A percentile compares a stretch with the other conserved stretches of the same genome.
These are phyloP conservation scores for Paramecium octaurelia DNA, from an alignment of 73 alveolate genomes.

Conservation along the genomic window DNA sequence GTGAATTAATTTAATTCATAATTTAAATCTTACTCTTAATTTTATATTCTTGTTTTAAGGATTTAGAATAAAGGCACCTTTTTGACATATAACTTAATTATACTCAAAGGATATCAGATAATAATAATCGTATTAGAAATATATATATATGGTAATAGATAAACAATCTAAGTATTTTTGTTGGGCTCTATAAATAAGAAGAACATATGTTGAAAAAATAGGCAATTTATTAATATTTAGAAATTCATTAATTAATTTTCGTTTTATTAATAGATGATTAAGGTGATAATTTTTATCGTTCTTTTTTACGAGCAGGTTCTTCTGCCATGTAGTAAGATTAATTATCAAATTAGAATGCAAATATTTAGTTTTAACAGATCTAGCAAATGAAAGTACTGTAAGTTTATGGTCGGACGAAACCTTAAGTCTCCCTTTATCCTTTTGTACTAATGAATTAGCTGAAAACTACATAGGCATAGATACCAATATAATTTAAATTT, in stretches of 20 bases:
- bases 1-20: too few species aligned
- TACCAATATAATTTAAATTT: not conserved
- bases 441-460: not conserved
- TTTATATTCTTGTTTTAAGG: too few species aligned
- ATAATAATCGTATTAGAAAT: too few species aligned
- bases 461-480: not conserved
- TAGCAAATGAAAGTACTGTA: not conserved
- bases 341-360: not conserved
- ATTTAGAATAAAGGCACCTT: too few species aligned
- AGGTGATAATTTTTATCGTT: not conserved
- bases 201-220: not conserved
- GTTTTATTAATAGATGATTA: not conserved
- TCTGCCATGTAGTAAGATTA: not conserved
- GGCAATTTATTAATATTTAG: not conserved
- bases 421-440: not conserved
- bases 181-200: not conserved
- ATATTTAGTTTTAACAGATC: not conserved
- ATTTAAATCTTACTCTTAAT: too few species aligned
- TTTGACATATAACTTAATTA: too few species aligned
- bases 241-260: not conserved
- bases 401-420: not conserved
- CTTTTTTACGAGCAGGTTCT: not conserved
- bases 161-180: too few species aligned
- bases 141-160: too few species aligned
- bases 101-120: too few species aligned